Percentiles rank a stretch among this genome's conserved stretches.
Evolutionary conservation across 495 filamentous ascomycete genomes (phyloP).

Genomic region (Lepidopterella palustris): DNA sequence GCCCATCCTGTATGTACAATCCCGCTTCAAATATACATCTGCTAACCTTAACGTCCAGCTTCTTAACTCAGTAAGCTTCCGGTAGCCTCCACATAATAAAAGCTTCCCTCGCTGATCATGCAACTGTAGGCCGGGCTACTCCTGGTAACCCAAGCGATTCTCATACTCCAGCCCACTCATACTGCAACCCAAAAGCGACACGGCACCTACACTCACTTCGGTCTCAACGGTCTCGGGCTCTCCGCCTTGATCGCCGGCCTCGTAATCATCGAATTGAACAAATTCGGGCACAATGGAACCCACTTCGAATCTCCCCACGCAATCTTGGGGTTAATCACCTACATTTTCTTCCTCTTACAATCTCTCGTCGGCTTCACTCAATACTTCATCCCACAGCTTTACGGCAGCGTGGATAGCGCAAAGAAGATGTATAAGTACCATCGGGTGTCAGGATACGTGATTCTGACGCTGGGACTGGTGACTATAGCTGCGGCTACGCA

Average conservation of each 20-base stretch:
- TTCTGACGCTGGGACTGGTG: constrained; percentile 61
- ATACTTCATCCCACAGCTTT: constrained; percentile 62
- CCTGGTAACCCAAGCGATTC: constrained; percentile 67
- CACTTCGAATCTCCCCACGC: constrained; percentile 78
- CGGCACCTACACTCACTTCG: constrained; percentile 64
- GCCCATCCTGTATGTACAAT: constrained; percentile 63
- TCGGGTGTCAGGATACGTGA: constrained; percentile 66
- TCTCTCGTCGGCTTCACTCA: constrained; percentile 71
- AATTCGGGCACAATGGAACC: constrained; percentile 49
- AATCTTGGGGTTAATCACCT: constrained; percentile 72
- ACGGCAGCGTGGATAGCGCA: constrained; percentile 71
- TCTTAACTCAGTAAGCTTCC: constrained; percentile 53
- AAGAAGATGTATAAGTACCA: constrained; percentile 88
- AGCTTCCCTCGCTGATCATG: not conserved
- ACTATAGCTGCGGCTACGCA: constrained; percentile 70
- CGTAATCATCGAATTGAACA: constrained; percentile 77
- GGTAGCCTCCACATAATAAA: not conserved
- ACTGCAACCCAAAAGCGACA: constrained; percentile 63
- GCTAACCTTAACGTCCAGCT: constrained; percentile 41
- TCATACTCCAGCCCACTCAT: constrained; percentile 83
- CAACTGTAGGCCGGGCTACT: constrained; percentile 51
- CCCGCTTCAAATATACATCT: not conserved
- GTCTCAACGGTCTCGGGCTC: constrained; percentile 58
- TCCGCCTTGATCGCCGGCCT: constrained; percentile 58
- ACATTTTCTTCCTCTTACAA: constrained; percentile 62